Percentiles rank a stretch among this genome's conserved stretches.
Evolutionary conservation across 169 alveolate genomes (phyloP).

Genomic region (Perkinsus chesapeaki): DNA sequence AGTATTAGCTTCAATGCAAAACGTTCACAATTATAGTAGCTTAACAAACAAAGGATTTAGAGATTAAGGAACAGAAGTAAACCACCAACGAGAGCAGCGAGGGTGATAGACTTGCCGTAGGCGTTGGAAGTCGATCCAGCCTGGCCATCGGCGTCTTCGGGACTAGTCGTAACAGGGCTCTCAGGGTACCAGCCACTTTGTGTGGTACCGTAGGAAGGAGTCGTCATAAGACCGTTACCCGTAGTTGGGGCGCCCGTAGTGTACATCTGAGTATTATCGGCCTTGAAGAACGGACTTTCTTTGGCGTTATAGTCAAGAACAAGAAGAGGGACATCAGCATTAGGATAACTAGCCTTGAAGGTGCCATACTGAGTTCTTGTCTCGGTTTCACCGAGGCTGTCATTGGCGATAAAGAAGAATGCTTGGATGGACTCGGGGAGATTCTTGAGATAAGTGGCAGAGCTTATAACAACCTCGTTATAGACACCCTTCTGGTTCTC

Average conservation of each 20-base stretch:
- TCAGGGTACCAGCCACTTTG: neutral
- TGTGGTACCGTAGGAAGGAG: neutral
- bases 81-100: neutral
- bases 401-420: neutral
- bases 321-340: neutral
- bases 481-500: neutral
- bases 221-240: neutral
- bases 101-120: neutral
- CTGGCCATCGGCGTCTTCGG: neutral
- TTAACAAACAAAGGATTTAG: too few relatives aligned
- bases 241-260: neutral
- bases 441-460: neutral
- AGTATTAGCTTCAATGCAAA: too few relatives aligned
- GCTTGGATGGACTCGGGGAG: neutral
- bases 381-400: neutral
- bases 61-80: neutral
- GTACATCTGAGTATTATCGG: neutral
- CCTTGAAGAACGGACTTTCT: neutral
- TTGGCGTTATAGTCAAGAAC: neutral
- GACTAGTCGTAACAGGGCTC: neutral
- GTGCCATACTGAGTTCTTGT: neutral
- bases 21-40: too few relatives aligned
- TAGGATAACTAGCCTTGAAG: neutral
- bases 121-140: neutral
- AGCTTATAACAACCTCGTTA: neutral